Evolutionary conservation across 2,329 filamentous ascomycete species (phyloP).

Genomic region (Sarocladium oryzae): DNA sequence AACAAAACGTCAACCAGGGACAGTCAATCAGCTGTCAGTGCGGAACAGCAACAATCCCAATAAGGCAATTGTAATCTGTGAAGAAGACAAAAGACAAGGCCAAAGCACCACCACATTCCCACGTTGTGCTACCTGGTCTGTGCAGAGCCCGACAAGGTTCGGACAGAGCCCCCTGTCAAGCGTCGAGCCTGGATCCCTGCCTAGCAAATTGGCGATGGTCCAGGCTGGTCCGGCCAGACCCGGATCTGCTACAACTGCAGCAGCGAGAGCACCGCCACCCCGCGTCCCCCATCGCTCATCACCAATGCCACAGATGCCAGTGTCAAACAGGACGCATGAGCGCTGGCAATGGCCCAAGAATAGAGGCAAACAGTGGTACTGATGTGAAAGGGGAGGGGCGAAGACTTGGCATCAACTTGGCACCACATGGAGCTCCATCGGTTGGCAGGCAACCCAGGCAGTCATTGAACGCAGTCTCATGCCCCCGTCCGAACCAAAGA

Average conservation of each 20-base stretch:
- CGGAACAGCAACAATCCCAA: too few relatives aligned
- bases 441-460: too few relatives aligned
- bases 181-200: neutral
- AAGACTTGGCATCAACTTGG: too few relatives aligned
- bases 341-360: neutral
- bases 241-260: constrained; percentile 10
- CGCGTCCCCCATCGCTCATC: neutral
- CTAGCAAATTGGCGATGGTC: constrained; percentile 1
- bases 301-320: neutral
- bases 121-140: neutral
- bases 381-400: too few relatives aligned
- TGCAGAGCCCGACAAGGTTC: neutral
- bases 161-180: neutral
- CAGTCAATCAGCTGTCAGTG: too few relatives aligned
- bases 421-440: too few relatives aligned
- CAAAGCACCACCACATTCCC: neutral
- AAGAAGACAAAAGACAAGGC: neutral
- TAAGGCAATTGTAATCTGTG: too few relatives aligned
- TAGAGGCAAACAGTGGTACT: neutral
- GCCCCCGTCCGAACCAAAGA: too few relatives aligned
- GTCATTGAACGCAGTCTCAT: too few relatives aligned
- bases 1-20: too few relatives aligned
- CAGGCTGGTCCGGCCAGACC: constrained; percentile 8
- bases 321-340: neutral
- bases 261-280: constrained; percentile 3